Evolutionary conservation across 768 basidiomycete genomes (phyloP).

Genomic region (Mycena alexandri): DNA sequence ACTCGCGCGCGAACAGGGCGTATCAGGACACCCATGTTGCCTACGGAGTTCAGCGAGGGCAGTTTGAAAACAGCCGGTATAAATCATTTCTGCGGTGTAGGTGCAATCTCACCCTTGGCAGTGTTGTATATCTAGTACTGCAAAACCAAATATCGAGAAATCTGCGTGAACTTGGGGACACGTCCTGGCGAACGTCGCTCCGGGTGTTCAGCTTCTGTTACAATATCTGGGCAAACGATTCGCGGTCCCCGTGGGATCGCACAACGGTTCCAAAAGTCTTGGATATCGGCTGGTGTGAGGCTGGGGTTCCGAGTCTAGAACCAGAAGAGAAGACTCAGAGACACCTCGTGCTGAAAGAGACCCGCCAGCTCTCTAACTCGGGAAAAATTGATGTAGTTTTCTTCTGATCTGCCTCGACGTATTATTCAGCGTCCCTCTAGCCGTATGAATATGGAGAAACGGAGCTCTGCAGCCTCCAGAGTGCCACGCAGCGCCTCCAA

Average conservation of each 20-base stretch:
- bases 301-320: neutral
- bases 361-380: neutral
- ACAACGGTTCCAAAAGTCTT: neutral
- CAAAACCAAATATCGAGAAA: neutral
- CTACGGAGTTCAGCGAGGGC: neutral
- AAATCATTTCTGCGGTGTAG: neutral
- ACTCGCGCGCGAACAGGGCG: neutral
- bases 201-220: constrained; percentile 3
- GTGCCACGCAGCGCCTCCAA: neutral
- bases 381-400: neutral
- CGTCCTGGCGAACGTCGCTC: neutral
- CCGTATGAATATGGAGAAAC: constrained; percentile 2
- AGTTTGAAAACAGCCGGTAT: constrained; percentile 4
- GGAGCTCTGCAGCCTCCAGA: neutral
- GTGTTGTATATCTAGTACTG: neutral
- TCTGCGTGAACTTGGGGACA: neutral
- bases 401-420: neutral
- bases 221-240: neutral
- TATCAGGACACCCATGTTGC: neutral
- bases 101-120: neutral
- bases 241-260: neutral
- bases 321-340: neutral
- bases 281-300: constrained; percentile 3
- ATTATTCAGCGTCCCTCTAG: neutral
- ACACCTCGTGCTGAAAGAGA: neutral